Evolutionary conservation across 257 asterid genomes (phyloP).

Genomic region (Nicotiana benthamiana): DNA sequence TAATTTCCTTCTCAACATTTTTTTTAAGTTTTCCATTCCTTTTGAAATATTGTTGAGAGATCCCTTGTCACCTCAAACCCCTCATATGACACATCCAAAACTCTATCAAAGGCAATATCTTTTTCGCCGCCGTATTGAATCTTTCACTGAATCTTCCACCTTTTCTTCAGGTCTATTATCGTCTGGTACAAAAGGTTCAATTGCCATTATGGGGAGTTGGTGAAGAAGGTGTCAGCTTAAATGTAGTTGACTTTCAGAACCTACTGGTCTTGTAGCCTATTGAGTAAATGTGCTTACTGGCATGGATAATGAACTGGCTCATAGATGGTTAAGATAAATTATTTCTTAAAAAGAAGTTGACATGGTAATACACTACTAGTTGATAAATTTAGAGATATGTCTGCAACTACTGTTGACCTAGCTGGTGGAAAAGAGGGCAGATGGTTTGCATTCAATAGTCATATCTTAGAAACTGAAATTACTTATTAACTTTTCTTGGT

Average conservation of each 20-base stretch:
- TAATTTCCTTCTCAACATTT: background rate
- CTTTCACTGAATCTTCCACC: background rate
- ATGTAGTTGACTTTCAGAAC: background rate
- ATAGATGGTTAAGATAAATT: background rate
- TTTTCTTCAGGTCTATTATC: background rate
- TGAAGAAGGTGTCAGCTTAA: background rate
- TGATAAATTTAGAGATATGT: background rate
- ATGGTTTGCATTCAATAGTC: background rate
- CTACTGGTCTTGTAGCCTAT: background rate
- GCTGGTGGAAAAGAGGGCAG: background rate
- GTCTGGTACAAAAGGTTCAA: background rate
- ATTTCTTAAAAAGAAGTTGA: background rate
- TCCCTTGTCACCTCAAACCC: background rate
- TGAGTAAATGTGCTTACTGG: background rate
- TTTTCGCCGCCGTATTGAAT: background rate
- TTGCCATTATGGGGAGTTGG: background rate
- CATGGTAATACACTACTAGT: background rate
- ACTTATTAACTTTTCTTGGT: background rate
- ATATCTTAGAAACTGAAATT: background rate
- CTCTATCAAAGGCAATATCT: background rate
- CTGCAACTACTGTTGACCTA: background rate
- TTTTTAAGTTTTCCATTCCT: background rate
- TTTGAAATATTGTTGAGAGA: background rate
- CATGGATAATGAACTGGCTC: slow-evolving; percentile 4
- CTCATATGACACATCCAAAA: background rate